Base-by-base conservation (phyloP, 2,329 filamentous ascomycete species). In the Penicillium sp. region DNA sequence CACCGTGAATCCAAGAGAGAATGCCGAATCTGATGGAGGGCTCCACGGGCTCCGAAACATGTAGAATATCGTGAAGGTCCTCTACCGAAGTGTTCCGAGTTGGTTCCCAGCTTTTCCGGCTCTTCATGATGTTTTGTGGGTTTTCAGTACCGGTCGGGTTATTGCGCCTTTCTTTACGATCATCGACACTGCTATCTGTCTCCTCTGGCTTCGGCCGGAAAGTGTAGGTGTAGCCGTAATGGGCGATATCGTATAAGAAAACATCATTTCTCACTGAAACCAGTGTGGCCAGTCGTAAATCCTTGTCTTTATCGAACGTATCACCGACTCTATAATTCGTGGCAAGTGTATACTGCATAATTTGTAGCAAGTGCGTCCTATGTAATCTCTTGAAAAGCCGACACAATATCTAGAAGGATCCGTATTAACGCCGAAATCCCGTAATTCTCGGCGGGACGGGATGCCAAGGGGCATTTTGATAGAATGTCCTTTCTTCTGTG, bases 341-440 rank as follows among this genome's bases (percentile, higher is more conserved):
- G 1, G 19, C 39, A 15, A 41, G 39, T 11, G 21, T 21, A 3
- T 21, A 21, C 21, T 21, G 21, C 21, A 21, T 21, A 21, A 23
- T 23, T 23, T 23, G 23, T 23, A 23, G 23, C 23, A 23, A 23
- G 23, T 23, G 23, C 39, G 5, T 41, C 7, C 21, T 25, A 21
- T 16, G 39, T 41, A 16, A 41, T 23, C 13, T 25, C 39, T 25
- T 41, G 21, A 41, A 41, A 41, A 16, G 21, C 21, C 13, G 39
- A 41, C 11, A 41, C 39, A 25, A 16, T 13, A 41, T 25, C 39
- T 25, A 41, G 21, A 23, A 41, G 39, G 9, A 41, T 25, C 13
- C 19, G 19, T 7, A 72, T 71, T 31, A 83, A 61, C 0, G 78
- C 66, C 0, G 66, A 60, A 31, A 82, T 72, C 2, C 80, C 80